A percentile compares a stretch with the other conserved stretches of the same genome.
Evolutionary conservation across 2,329 filamentous ascomycete genomes (phyloP).

Genomic region (Epichloe sylvatica): DNA sequence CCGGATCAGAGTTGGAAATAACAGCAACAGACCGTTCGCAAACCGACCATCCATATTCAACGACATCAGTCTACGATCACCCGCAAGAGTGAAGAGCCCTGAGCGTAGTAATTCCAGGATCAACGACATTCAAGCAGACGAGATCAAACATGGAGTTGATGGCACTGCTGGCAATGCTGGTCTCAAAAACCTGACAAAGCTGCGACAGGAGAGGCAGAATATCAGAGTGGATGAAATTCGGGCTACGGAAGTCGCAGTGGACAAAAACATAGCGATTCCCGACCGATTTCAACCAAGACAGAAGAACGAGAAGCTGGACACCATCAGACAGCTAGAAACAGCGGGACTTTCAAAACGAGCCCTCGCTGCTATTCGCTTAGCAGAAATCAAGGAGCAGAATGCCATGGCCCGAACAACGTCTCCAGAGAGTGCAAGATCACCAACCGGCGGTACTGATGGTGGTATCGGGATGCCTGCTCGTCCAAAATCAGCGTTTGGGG

Average conservation of each 20-base stretch:
- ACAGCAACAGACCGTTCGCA: constrained; percentile 21
- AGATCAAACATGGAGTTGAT: constrained; percentile 22
- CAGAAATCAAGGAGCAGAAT: constrained; percentile 39
- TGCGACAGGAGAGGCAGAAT: background rate
- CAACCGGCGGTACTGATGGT: constrained; percentile 12
- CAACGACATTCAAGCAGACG: constrained; percentile 30
- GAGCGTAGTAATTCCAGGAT: constrained; percentile 27
- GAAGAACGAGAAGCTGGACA: constrained; percentile 34
- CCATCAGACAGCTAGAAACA: constrained; percentile 31
- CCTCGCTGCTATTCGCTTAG: constrained; percentile 34
- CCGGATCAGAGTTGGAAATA: constrained; percentile 26
- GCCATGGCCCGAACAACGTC: constrained; percentile 29
- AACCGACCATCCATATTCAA: constrained; percentile 19
- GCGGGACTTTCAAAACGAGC: constrained; percentile 31
- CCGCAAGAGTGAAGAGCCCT: constrained; percentile 15
- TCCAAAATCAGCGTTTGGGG: constrained; percentile 8
- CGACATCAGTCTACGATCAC: constrained; percentile 16
- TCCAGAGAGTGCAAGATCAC: constrained; percentile 24
- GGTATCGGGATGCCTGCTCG: constrained; percentile 9
- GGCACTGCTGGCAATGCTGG: constrained; percentile 6
- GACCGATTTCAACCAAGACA: constrained; percentile 16
- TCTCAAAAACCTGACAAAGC: background rate
- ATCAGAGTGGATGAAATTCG: constrained; percentile 20
- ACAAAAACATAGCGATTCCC: constrained; percentile 19
- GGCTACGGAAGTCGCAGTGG: constrained; percentile 19